phyloP scores from a whole-genome alignment of 768 basidiomycete genomes.

The Tylopilus rubrobrunneus region DNA sequence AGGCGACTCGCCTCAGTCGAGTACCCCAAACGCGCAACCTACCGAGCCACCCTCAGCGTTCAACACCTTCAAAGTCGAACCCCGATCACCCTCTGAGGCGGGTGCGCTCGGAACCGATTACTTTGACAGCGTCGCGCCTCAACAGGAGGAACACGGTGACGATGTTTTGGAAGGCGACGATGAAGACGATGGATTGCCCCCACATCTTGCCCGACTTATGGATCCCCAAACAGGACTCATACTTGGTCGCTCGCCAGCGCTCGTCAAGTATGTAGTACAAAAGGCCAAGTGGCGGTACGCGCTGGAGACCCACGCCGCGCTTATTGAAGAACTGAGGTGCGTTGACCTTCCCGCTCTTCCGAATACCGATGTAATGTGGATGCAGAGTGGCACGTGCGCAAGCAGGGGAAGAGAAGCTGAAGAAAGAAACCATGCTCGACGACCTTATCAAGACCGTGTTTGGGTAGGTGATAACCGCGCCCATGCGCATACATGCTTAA shows the following conservation, averaged over 20 bases:
- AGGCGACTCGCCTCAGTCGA: conserved; percentile 30
- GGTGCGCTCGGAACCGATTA: conserved; percentile 30
- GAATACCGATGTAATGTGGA: not conserved
- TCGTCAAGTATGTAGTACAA: conserved; percentile 64
- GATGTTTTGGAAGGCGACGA: conserved; percentile 28
- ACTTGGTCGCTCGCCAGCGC: conserved; percentile 61
- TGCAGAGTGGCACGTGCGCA: conserved; percentile 46
- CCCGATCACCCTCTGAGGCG: conserved; percentile 39
- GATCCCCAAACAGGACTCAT: conserved; percentile 62
- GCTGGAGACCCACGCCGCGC: conserved; percentile 59
- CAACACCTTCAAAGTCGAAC: conserved; percentile 64
- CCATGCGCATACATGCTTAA: not conserved
- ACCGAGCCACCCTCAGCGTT: conserved; percentile 37
- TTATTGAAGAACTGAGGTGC: conserved; percentile 59
- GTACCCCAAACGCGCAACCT: conserved; percentile 15
- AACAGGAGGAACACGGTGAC: conserved; percentile 16
- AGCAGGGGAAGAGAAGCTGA: conserved; percentile 46
- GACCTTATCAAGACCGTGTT: conserved; percentile 45
- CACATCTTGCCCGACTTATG: conserved; percentile 46
- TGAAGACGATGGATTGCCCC: conserved; percentile 49
- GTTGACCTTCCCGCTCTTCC: not conserved
- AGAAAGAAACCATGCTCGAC: conserved; percentile 63
- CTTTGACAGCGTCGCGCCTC: conserved; percentile 25
- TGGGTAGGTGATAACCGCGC: conserved; percentile 39
- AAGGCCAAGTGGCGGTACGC: conserved; percentile 75